Conservation (phyloP, 768 basidiomycete species). For the Pulveroboletus ravenelii region DNA sequence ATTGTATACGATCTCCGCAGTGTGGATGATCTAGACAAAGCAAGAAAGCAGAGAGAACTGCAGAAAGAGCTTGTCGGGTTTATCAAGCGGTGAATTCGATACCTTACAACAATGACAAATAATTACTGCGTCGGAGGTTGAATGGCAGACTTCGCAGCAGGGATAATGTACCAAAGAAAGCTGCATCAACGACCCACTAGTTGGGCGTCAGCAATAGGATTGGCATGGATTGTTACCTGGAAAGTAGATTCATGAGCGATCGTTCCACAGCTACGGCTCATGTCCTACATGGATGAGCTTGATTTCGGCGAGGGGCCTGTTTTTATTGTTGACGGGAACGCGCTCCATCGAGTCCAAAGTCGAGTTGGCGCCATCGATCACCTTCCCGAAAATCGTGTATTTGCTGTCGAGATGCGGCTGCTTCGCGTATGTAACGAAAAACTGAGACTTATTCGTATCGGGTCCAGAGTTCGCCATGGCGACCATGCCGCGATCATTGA, state of each 20-base stretch:
- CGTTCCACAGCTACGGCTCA: not conserved
- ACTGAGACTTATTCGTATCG: slow-evolving; percentile 90
- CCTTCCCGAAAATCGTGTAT: slow-evolving; percentile 92
- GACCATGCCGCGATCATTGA: slow-evolving; percentile 89
- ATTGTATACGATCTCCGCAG: slow-evolving; percentile 90
- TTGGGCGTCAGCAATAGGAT: slow-evolving; percentile 84
- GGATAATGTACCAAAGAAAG: not conserved
- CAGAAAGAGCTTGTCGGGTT: slow-evolving; percentile 89
- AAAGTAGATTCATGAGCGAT: slow-evolving; percentile 3
- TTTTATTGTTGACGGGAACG: slow-evolving; percentile 86
- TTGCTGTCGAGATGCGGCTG: slow-evolving; percentile 93
- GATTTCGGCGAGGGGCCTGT: slow-evolving; percentile 82
- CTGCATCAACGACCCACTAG: slow-evolving; percentile 23
- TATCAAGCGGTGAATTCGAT: slow-evolving; percentile 57
- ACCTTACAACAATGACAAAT: slow-evolving; percentile 10
- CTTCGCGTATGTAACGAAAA: slow-evolving; percentile 88
- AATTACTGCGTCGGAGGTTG: slow-evolving; percentile 5
- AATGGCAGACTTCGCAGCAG: slow-evolving; percentile 1
- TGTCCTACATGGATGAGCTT: slow-evolving; percentile 68
- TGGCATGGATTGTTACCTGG: slow-evolving; percentile 87
- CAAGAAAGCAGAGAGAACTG: slow-evolving; percentile 73
- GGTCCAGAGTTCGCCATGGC: slow-evolving; percentile 98
- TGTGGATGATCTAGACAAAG: slow-evolving; percentile 78
- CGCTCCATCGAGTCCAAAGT: slow-evolving; percentile 93
- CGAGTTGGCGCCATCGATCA: slow-evolving; percentile 97